Evolutionary conservation across 306 rosid species (phyloP).

Genomic region (Hippophae tibetana): DNA sequence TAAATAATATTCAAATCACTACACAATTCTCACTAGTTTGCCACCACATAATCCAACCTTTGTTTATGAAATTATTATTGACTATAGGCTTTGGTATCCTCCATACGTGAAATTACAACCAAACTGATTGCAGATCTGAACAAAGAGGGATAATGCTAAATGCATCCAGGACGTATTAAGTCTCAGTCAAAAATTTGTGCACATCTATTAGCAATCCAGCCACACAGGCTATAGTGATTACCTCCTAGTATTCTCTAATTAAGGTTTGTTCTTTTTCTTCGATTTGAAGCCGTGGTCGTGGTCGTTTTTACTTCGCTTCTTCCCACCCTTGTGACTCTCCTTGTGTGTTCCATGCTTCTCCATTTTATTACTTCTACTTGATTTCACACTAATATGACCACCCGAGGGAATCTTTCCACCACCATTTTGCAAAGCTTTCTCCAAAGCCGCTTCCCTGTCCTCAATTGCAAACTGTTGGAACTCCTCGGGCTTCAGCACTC

Average conservation of each 20-base stretch:
- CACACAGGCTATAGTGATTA: too few species aligned
- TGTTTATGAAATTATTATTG: too few species aligned
- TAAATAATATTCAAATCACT: too few species aligned
- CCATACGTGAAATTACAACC: too few species aligned
- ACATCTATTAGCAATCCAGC: too few species aligned
- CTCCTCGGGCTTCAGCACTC: slow-evolving; percentile 35
- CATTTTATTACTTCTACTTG: slow-evolving; percentile 21
- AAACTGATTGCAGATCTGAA: too few species aligned
- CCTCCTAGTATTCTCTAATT: background rate
- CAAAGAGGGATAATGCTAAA: too few species aligned
- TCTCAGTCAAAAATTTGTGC: too few species aligned
- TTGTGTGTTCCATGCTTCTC: slow-evolving; percentile 29
- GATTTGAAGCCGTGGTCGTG: slow-evolving; percentile 30
- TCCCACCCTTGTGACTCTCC: slow-evolving; percentile 36
- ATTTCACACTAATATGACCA: slow-evolving; percentile 57
- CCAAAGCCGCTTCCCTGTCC: slow-evolving; percentile 42
- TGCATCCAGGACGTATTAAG: too few species aligned
- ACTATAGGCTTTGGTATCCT: too few species aligned
- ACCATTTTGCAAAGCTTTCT: slow-evolving; percentile 34
- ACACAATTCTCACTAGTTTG: too few species aligned
- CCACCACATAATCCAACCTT: too few species aligned
- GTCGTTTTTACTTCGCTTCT: slow-evolving; percentile 33
- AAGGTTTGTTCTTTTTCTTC: slow-evolving; percentile 41
- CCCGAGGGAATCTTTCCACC: slow-evolving; percentile 44
- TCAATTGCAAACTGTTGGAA: slow-evolving; percentile 50